These are phyloP conservation scores for Bipolaris bicolor DNA, from an alignment of 2,329 filamentous ascomycete genomes.

Conservation along the genomic window DNA sequence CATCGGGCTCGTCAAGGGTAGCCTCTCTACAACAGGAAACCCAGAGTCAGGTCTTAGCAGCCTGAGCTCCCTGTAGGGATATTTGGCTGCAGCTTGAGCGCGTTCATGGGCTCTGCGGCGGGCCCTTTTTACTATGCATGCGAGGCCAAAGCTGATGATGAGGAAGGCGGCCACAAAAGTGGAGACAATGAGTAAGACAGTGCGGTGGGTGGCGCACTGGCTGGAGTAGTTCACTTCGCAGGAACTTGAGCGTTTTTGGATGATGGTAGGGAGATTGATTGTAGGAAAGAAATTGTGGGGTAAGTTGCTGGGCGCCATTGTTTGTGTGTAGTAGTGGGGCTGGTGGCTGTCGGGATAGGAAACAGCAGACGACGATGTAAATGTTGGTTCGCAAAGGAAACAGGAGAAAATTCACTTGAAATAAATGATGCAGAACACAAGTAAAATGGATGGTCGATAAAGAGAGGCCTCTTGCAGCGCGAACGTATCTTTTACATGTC, in stretches of 20 bases:
- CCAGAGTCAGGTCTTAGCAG: neutral
- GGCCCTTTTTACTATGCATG: conserved; percentile 15
- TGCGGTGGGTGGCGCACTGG: conserved; percentile 27
- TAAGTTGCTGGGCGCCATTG: conserved; percentile 15
- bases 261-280: neutral
- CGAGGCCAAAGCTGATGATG: conserved; percentile 19
- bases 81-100: neutral
- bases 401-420: too few species aligned
- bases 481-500: conserved; percentile 10
- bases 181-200: conserved; percentile 28
- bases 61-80: neutral
- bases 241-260: conserved; percentile 20
- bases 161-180: conserved; percentile 22
- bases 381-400: neutral
- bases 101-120: neutral
- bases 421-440: neutral
- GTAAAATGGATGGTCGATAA: neutral
- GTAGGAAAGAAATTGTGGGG: neutral
- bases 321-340: neutral
- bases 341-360: neutral
- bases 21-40: neutral
- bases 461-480: neutral
- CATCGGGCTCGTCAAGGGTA: neutral
- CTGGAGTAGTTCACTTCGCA: conserved; percentile 21
- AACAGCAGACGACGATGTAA: neutral